A percentile compares a stretch with the other conserved stretches of the same genome.
These are phyloP conservation scores for Sungouiozyma intestinalis DNA, from an alignment of 805 yeast genomes.

Conservation along the genomic window DNA sequence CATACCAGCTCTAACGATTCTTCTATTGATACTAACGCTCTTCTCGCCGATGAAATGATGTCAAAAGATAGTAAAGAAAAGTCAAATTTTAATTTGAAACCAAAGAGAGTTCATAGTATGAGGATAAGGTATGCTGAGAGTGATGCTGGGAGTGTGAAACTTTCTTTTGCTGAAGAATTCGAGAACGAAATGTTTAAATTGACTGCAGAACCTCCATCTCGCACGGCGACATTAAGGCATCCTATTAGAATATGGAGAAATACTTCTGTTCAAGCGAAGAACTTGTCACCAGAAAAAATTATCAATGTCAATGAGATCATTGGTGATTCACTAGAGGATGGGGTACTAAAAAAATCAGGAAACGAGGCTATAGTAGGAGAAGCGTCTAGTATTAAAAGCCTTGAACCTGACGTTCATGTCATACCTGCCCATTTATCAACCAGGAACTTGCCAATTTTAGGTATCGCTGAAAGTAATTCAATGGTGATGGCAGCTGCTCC, in stretches of 20 bases:
- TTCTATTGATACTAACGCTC: background rate
- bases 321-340: slow-evolving; percentile 10
- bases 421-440: background rate
- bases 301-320: slow-evolving; percentile 5
- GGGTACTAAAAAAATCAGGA: slow-evolving; percentile 12
- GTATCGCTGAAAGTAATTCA: slow-evolving; percentile 1
- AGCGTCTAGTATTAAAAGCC: slow-evolving; percentile 17
- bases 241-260: slow-evolving; percentile 7
- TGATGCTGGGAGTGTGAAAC: background rate
- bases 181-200: slow-evolving; percentile 4
- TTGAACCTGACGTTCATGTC: slow-evolving; percentile 9
- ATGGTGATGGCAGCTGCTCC: too few species aligned
- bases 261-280: background rate
- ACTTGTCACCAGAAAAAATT: background rate
- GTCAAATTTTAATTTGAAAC: slow-evolving; percentile 6
- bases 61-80: background rate
- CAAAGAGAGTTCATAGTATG: slow-evolving; percentile 7
- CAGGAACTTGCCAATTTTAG: too few species aligned
- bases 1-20: background rate
- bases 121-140: slow-evolving; percentile 3
- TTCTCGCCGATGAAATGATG: background rate
- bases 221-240: background rate
- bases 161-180: slow-evolving; percentile 7
- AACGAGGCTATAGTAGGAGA: slow-evolving; percentile 15
- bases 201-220: slow-evolving; percentile 1